phyloP scores from a whole-genome alignment of 805 yeast genomes.

The Schwanniomyces vanrijiae region DNA sequence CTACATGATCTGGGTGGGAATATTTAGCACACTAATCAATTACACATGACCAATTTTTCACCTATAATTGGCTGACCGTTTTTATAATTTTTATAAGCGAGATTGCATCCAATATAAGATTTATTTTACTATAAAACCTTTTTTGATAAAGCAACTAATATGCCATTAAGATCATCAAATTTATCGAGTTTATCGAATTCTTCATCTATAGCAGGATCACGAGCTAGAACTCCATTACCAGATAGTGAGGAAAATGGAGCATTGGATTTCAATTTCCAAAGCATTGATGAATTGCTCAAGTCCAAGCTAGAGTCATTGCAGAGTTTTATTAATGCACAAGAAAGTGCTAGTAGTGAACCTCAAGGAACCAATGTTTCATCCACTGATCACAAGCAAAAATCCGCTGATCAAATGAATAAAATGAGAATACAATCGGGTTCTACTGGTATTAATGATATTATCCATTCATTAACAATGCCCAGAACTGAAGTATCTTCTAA shows the following conservation, averaged over 20 bases:
- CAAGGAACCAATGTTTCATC: slow-evolving; percentile 9
- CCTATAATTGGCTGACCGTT: background rate
- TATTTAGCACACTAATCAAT: background rate
- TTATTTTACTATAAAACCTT: background rate
- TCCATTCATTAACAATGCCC: slow-evolving; percentile 39
- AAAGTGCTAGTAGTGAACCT: slow-evolving; percentile 5
- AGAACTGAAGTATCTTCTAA: slow-evolving; percentile 46
- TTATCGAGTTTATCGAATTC: slow-evolving; percentile 27
- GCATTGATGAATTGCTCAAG: slow-evolving; percentile 34
- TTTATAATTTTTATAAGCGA: background rate
- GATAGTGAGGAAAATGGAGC: slow-evolving; percentile 37
- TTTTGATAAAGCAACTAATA: background rate
- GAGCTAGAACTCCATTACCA: slow-evolving; percentile 34
- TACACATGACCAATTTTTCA: background rate
- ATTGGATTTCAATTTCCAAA: slow-evolving; percentile 32
- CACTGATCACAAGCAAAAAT: slow-evolving; percentile 23
- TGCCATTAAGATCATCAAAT: slow-evolving; percentile 2
- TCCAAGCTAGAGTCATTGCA: slow-evolving; percentile 32
- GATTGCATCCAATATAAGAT: background rate
- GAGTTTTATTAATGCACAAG: slow-evolving; percentile 12
- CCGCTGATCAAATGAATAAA: slow-evolving; percentile 31
- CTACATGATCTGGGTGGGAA: background rate
- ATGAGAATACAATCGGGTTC: slow-evolving; percentile 34
- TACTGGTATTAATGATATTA: slow-evolving; percentile 45
- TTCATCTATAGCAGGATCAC: slow-evolving; percentile 31